phyloP scores from a whole-genome alignment of 768 basidiomycete genomes.

The Agaricus blazei region DNA sequence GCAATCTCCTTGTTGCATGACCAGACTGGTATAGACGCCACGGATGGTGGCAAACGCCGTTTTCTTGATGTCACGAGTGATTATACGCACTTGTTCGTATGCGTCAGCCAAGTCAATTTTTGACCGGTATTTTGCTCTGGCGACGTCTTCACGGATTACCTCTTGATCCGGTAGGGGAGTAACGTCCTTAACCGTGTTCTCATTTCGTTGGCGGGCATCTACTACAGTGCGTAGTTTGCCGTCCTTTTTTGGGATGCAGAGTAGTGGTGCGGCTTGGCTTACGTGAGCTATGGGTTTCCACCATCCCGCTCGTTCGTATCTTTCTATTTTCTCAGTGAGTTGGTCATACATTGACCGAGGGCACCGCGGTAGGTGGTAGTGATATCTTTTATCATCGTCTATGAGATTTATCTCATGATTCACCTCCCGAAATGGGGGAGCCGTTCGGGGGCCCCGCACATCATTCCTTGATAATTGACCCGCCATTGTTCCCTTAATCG shows the following conservation, averaged over 20 bases:
- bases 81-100: slow-evolving; percentile 32
- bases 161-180: slow-evolving; percentile 19
- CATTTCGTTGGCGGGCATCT: slow-evolving; percentile 29
- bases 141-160: slow-evolving; percentile 24
- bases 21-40: slow-evolving; percentile 24
- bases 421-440: slow-evolving; percentile 29
- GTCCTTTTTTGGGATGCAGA: slow-evolving; percentile 22
- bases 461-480: slow-evolving; percentile 17
- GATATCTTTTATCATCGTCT: slow-evolving; percentile 25
- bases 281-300: slow-evolving; percentile 21
- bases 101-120: slow-evolving; percentile 33
- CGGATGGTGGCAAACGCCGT: slow-evolving; percentile 22
- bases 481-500: slow-evolving; percentile 14
- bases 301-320: slow-evolving; percentile 25
- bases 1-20: slow-evolving; percentile 24
- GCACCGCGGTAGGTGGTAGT: slow-evolving; percentile 20
- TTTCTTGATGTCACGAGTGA: slow-evolving; percentile 19
- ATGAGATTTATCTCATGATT: slow-evolving; percentile 33
- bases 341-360: neutral
- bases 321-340: neutral
- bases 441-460: slow-evolving; percentile 16
- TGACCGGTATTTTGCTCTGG: slow-evolving; percentile 19
- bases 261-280: slow-evolving; percentile 23
- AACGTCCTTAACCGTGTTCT: slow-evolving; percentile 27
- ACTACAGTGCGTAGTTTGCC: slow-evolving; percentile 23